A percentile compares a stretch with the other conserved stretches of the same genome.
Conservation (phyloP, 768 basidiomycete species). For the Gyrodon lividus region DNA sequence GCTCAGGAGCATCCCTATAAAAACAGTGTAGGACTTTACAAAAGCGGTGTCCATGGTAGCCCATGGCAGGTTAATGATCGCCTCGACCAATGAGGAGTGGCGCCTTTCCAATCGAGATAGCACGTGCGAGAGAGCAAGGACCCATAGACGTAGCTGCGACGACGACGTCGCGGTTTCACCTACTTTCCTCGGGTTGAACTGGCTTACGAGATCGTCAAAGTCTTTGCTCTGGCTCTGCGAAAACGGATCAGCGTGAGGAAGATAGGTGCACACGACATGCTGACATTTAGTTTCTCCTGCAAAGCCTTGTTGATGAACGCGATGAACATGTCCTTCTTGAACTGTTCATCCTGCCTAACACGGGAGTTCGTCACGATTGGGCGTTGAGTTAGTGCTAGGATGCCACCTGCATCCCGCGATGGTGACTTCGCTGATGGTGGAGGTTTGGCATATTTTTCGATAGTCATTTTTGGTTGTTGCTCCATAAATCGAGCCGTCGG, state of each 20-base stretch:
- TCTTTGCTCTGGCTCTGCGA: slow-evolving; percentile 67
- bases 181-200: slow-evolving; percentile 64
- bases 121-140: slow-evolving; percentile 86
- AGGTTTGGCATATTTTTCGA: slow-evolving; percentile 46
- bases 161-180: slow-evolving; percentile 32
- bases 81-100: slow-evolving; percentile 80
- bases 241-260: slow-evolving; percentile 11
- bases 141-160: slow-evolving; percentile 71
- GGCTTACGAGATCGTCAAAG: slow-evolving; percentile 87
- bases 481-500: slow-evolving; percentile 48
- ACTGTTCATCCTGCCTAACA: slow-evolving; percentile 73
- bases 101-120: slow-evolving; percentile 84
- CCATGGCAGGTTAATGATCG: slow-evolving; percentile 89
- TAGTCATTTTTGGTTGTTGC: slow-evolving; percentile 36
- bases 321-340: slow-evolving; percentile 80
- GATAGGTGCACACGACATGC: slow-evolving; percentile 27
- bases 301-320: slow-evolving; percentile 81
- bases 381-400: slow-evolving; percentile 33
- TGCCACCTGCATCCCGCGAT: slow-evolving; percentile 6
- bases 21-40: slow-evolving; percentile 85
- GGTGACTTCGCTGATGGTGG: slow-evolving; percentile 31
- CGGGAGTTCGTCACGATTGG: slow-evolving; percentile 80
- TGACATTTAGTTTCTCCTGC: slow-evolving; percentile 66
- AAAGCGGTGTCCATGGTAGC: slow-evolving; percentile 83
- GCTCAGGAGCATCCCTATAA: slow-evolving; percentile 88